Conservation (phyloP, 2,329 filamentous ascomycete genomes). For the Aspergillus melleus region DNA sequence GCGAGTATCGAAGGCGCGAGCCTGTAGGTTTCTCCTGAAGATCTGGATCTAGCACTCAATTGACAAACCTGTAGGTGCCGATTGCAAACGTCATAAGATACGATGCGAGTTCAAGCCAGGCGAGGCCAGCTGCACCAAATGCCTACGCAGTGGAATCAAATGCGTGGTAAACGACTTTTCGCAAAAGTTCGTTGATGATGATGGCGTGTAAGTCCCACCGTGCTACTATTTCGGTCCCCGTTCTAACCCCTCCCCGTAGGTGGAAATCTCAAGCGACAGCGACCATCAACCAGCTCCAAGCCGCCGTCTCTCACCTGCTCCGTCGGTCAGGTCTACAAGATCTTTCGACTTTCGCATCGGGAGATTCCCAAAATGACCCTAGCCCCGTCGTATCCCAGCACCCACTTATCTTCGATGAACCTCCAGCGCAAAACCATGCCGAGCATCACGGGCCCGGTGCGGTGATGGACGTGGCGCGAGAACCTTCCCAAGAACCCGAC, state of each 20-base stretch:
- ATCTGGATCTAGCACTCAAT: slow-evolving; percentile 3
- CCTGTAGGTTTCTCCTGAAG: slow-evolving; percentile 32
- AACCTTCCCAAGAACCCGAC: slow-evolving; percentile 46
- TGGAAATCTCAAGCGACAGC: slow-evolving; percentile 48
- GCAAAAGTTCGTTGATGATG: slow-evolving; percentile 56
- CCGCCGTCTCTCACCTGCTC: slow-evolving; percentile 48
- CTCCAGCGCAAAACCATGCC: slow-evolving; percentile 26
- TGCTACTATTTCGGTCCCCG: background rate
- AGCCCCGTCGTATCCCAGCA: slow-evolving; percentile 32
- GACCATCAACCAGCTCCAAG: slow-evolving; percentile 44
- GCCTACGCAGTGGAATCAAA: slow-evolving; percentile 50
- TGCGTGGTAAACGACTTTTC: slow-evolving; percentile 58
- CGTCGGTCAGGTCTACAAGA: slow-evolving; percentile 44
- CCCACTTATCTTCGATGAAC: slow-evolving; percentile 25
- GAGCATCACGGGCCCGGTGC: slow-evolving; percentile 28
- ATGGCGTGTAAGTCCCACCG: slow-evolving; percentile 47
- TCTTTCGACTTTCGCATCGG: slow-evolving; percentile 40
- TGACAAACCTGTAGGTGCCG: slow-evolving; percentile 36
- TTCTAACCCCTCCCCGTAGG: slow-evolving; percentile 27
- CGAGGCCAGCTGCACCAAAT: slow-evolving; percentile 50
- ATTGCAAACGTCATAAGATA: slow-evolving; percentile 57
- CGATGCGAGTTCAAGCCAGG: slow-evolving; percentile 54
- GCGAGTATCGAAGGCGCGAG: slow-evolving; percentile 44
- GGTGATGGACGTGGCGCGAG: slow-evolving; percentile 46
- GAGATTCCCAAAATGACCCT: slow-evolving; percentile 25